A percentile compares a stretch with the other conserved stretches of the same genome.
Evolutionary conservation across 2,329 filamentous ascomycete genomes (phyloP).

Genomic region (Alternaria sp.): DNA sequence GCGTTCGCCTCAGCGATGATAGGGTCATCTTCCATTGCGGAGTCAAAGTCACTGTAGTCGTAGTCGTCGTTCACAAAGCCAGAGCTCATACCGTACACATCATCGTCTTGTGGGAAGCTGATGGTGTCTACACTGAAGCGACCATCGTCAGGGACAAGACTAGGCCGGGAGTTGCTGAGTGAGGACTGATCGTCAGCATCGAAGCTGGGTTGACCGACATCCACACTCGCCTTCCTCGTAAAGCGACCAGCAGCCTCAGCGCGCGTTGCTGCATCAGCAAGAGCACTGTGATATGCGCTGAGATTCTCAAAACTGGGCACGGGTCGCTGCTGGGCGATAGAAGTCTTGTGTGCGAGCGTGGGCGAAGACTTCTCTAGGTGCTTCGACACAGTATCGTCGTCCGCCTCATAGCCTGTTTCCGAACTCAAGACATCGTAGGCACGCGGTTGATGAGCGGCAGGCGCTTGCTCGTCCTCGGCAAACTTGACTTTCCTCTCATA

Average conservation of each 20-base stretch:
- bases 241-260: conserved; percentile 80
- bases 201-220: conserved; percentile 31
- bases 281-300: conserved; percentile 79
- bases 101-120: conserved; percentile 43
- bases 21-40: conserved; percentile 69
- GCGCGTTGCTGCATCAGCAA: conserved; percentile 80
- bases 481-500: conserved; percentile 57
- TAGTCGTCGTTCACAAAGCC: conserved; percentile 51
- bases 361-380: conserved; percentile 46
- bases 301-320: conserved; percentile 56
- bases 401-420: conserved; percentile 41
- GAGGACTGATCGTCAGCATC: conserved; percentile 44
- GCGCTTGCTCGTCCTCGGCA: conserved; percentile 22
- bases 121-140: conserved; percentile 56
- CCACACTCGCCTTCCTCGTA: conserved; percentile 62
- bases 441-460: conserved; percentile 22
- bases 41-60: conserved; percentile 65
- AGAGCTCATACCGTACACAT: conserved; percentile 43
- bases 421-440: conserved; percentile 20
- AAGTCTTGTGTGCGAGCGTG: conserved; percentile 60
- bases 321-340: conserved; percentile 41
- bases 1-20: conserved; percentile 97
- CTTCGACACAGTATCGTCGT: conserved; percentile 38
- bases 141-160: conserved; percentile 58
- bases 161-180: conserved; percentile 47